Conservation (phyloP, 2,329 filamentous ascomycete genomes). For the Coniochaeta hoffmannii region DNA sequence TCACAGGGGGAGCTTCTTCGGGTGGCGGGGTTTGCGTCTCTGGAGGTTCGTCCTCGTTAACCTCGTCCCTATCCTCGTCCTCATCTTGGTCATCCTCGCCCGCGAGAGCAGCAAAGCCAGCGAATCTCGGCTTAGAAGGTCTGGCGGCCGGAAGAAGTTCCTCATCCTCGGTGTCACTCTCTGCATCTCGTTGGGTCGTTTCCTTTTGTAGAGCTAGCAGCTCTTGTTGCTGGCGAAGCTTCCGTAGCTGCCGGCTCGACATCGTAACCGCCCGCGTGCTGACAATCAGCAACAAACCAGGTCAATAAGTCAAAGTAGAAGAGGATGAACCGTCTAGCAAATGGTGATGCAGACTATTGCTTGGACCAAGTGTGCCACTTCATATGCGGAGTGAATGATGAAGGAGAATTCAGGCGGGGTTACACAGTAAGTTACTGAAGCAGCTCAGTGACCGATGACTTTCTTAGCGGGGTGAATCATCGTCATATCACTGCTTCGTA, state of each 20-base stretch:
- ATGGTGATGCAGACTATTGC: too few species aligned
- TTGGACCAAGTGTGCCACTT: too few species aligned
- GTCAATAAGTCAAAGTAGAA: neutral
- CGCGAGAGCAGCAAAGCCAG: conserved; percentile 41
- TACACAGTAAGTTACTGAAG: too few species aligned
- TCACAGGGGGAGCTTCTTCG: conserved; percentile 16
- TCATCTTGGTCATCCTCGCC: conserved; percentile 33
- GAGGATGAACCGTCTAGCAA: too few species aligned
- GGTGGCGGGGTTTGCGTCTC: conserved; percentile 9
- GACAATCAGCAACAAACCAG: neutral
- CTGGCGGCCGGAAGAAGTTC: conserved; percentile 20
- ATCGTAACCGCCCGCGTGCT: conserved; percentile 21
- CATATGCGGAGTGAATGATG: too few species aligned
- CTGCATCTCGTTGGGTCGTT: conserved; percentile 22
- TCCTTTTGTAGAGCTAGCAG: conserved; percentile 23
- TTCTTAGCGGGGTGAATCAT: too few species aligned
- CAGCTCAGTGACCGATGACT: too few species aligned
- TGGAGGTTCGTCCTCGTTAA: conserved; percentile 23
- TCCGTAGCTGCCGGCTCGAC: conserved; percentile 45
- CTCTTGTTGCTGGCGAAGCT: conserved; percentile 43
- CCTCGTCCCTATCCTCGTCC: conserved; percentile 26
- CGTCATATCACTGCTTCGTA: too few species aligned
- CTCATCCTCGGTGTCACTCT: conserved; percentile 18
- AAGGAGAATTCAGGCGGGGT: too few species aligned
- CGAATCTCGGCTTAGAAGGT: conserved; percentile 40